Evolutionary conservation across 768 basidiomycete genomes (phyloP).

Genomic region (Calocera viscosa): DNA sequence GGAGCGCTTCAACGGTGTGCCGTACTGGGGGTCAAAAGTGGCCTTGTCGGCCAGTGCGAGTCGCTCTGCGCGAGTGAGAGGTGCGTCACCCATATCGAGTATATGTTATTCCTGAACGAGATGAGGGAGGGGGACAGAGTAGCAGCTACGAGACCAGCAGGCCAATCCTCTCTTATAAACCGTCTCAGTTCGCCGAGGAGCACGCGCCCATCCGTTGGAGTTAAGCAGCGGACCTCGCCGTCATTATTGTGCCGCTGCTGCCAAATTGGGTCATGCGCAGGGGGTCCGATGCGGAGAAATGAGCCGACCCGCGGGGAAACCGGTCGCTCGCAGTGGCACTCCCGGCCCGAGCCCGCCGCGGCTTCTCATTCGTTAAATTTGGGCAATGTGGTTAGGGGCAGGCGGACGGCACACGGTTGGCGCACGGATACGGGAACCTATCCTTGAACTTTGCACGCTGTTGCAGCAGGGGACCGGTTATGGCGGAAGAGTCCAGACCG

Average conservation of each 20-base stretch:
- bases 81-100: constrained; percentile 5
- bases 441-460: not conserved
- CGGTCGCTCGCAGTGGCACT: not conserved
- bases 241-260: not conserved
- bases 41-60: constrained; percentile 1
- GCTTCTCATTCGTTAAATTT: not conserved
- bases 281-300: constrained; percentile 6
- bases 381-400: not conserved
- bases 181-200: not conserved
- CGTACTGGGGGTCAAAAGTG: not conserved
- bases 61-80: not conserved
- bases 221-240: not conserved
- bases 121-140: not conserved
- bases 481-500: not conserved
- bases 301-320: not conserved
- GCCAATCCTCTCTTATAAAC: not conserved
- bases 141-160: not conserved
- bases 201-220: not conserved
- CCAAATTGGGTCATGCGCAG: not conserved
- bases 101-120: not conserved
- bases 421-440: not conserved
- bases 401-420: not conserved
- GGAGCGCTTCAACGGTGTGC: not conserved
- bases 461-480: not conserved
- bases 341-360: not conserved